Base-by-base conservation (phyloP, 225 moss, liverwort and hornwort genomes). In the Rhytidiadelphus loreus region DNA sequence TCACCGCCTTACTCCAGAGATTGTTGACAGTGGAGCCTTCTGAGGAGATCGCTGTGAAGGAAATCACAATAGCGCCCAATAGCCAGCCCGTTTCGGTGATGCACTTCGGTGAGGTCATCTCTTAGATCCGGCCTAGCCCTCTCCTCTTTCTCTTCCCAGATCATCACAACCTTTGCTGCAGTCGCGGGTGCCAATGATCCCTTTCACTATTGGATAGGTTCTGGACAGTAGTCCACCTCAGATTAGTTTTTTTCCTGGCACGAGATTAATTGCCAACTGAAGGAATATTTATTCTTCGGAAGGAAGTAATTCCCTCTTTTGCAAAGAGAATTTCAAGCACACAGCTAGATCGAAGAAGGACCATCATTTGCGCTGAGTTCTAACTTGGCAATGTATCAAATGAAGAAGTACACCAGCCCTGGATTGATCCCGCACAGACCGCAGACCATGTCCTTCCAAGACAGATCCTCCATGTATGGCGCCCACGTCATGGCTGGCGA, bases 21-120 rank as follows among this genome's bases (percentile, higher is more conserved):
- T 62, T 91, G 59, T 90, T 85, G 48, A 41, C 77, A 76, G 60
- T 82, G 8, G 73, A 73, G 66, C 39, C 75, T 63, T 83, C 77
- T 65, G 83, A 89, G 78, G 53, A 83, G 66, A 75, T 81, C 46
- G 65, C 88, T 37, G 77, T 90, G 69, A 91, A 86, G 86, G 86
- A 84, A 61, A 90, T 89, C 81, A 86, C 91, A 86, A 89, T 82
- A 93, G 90, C 84, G 82, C 85, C 86, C 6, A 56, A 86, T 39
- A 66, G 59, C 23, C 91, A 86, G 39, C 86, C 89, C 65, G 88
- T 91, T 60, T 90, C 86, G 89, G 87, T 91, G 88, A 91, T 93
- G 91, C 94, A 94, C 84, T 94, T 94, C 90, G 94, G 94, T 50
- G 93, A 94, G 78, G 94, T 94, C 44, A 94, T 94, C 78, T 94